Conservation (phyloP, 257 asterid genomes). For the Jaltomata sinuosa region DNA sequence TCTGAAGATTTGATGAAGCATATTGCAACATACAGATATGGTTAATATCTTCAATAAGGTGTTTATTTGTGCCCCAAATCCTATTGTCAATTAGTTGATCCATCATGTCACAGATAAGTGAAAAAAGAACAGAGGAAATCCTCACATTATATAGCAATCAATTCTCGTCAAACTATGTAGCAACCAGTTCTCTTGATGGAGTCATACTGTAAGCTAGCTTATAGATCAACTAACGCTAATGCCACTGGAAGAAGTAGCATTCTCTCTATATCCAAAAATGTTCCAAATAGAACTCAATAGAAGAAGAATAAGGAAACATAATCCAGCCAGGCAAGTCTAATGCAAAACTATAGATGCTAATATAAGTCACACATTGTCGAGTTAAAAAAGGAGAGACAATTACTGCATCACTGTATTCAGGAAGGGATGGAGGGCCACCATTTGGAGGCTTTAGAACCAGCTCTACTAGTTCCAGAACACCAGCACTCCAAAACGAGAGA, state of each 20-base stretch:
- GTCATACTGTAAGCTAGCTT: not conserved
- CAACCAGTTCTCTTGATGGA: not conserved
- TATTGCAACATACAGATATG: too few species aligned
- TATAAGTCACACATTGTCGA: not conserved
- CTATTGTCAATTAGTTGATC: not conserved
- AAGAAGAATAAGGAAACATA: not conserved
- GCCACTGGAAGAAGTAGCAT: not conserved
- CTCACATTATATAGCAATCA: not conserved
- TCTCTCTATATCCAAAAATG: not conserved
- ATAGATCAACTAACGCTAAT: not conserved
- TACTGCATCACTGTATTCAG: slow-evolving; percentile 86
- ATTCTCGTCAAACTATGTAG: not conserved
- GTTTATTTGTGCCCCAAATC: not conserved
- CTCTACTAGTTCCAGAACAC: slow-evolving; percentile 64
- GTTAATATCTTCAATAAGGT: not conserved
- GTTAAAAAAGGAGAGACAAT: slow-evolving; percentile 11
- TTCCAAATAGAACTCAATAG: not conserved
- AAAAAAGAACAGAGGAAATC: not conserved
- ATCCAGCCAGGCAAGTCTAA: not conserved
- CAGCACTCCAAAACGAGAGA: slow-evolving; percentile 50
- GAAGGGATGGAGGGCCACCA: slow-evolving; percentile 91
- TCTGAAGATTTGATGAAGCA: not conserved
- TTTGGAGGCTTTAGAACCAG: slow-evolving; percentile 66
- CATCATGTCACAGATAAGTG: not conserved
- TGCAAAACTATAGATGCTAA: not conserved